These are phyloP conservation scores for Hanseniaspora sp. DNA, from an alignment of 1,139 yeast genomes.

Conservation along the genomic window DNA sequence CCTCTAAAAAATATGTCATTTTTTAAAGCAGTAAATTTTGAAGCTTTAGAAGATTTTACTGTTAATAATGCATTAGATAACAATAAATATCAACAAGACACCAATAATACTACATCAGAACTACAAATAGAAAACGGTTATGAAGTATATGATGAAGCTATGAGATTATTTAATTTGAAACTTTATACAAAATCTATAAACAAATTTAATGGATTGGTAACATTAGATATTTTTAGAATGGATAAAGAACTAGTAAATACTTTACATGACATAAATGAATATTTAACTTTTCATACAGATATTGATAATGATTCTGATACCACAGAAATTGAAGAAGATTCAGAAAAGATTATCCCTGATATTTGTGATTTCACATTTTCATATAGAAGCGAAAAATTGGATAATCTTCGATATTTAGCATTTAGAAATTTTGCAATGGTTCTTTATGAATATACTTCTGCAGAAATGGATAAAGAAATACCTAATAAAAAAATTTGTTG, in stretches of 20 bases:
- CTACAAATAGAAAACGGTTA: slow-evolving; percentile 77
- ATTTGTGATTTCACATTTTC: slow-evolving; percentile 35
- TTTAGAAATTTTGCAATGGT: slow-evolving; percentile 74
- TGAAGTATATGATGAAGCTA: slow-evolving; percentile 60
- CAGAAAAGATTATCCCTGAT: slow-evolving; percentile 1
- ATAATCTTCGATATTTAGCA: slow-evolving; percentile 62
- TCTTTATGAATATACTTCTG: slow-evolving; percentile 42
- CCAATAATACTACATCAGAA: slow-evolving; percentile 46
- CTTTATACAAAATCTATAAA: slow-evolving; percentile 41
- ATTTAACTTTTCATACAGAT: not conserved
- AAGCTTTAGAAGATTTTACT: slow-evolving; percentile 33
- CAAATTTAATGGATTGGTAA: slow-evolving; percentile 53
- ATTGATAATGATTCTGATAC: not conserved
- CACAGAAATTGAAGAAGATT: not conserved
- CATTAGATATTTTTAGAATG: slow-evolving; percentile 52
- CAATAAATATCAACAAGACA: slow-evolving; percentile 66
- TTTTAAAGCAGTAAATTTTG: slow-evolving; percentile 66
- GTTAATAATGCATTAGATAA: slow-evolving; percentile 42
- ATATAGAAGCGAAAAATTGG: slow-evolving; percentile 55
- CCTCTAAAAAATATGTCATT: slow-evolving; percentile 50
- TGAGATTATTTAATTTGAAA: slow-evolving; percentile 45
- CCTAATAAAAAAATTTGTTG: slow-evolving; percentile 30
- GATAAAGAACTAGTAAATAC: slow-evolving; percentile 24
- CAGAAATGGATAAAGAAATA: slow-evolving; percentile 17
- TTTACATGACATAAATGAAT: not conserved